Evolutionary conservation across 768 basidiomycete genomes (phyloP), one percentile per base, ranked within the genome.

Genomic region (Leccinum ochraceum): DNA sequence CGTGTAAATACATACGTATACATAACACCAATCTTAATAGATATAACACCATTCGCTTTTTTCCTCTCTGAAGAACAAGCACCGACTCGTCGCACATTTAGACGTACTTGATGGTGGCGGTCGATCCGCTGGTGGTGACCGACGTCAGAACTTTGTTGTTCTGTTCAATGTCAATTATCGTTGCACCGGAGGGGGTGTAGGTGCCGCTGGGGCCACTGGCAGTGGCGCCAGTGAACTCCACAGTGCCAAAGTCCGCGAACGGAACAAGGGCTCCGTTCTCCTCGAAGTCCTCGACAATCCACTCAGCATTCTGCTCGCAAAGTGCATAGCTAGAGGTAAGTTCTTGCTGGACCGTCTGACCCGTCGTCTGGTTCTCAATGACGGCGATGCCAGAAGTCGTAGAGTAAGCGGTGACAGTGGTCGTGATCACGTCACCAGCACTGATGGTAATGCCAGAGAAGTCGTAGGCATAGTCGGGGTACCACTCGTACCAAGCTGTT

Each of bases 401-500:
- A 13, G 67, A 65, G n/a, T 13, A 52, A 11, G 69, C 65, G 30
- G 56, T 62, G 53, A 70, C 65, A 7, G 65, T 67, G 36, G 59
- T 22, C 24, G 1, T 56, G 56, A 70, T 61, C 13, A 54, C 52
- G 8, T 70, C 58, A 30, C 67, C 67, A 60, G 60, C 60, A 7
- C 11, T 54, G 37, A 71, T 42, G 49, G 11, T 30, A 39, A 70
- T 66, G 44, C 44, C 44, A 46, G 44, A 46, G 7, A 46, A 56
- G 0, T 26, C 24, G 57, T 22, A 61, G 59, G 59, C 69, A 69
- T 28, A 60, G 55, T 48, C 58, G 59, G 70, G 65, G 58, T 49
- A 62, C 69, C 62, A 71, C 26, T 69, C 69, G 48, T 61, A 69
- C 69, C 69, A 70, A 56, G 67, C 69, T 68, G 26, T 54, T 50